Conservation (phyloP, 345 rosid species). For the Viola odorata region DNA sequence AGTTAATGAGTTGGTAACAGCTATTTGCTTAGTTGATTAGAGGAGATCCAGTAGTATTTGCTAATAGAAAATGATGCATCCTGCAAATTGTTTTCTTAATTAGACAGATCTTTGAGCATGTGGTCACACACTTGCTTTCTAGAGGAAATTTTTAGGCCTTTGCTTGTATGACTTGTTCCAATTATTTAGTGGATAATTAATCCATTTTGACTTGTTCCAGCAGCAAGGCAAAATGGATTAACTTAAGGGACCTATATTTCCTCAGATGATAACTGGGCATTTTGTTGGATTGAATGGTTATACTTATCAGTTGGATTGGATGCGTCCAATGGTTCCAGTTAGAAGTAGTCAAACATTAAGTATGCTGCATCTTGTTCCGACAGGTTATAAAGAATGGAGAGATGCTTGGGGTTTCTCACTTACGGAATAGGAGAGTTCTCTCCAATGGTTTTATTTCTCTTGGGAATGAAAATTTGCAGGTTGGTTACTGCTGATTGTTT, state of each 20-base stretch:
- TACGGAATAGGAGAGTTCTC: conserved; percentile 88
- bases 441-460: conserved; percentile 90
- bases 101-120: too few relatives aligned
- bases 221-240: too few relatives aligned
- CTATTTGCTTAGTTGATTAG: not conserved
- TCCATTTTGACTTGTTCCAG: too few relatives aligned
- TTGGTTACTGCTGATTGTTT: conserved; percentile 28
- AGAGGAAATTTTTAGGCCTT: too few relatives aligned
- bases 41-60: too few relatives aligned
- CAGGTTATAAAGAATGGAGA: conserved; percentile 99
- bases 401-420: conserved; percentile 99
- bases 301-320: too few relatives aligned
- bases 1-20: not conserved
- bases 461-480: conserved; percentile 96
- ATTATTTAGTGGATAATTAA: too few relatives aligned
- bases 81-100: not conserved
- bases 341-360: not conserved
- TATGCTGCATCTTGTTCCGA: conserved; percentile 10
- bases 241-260: too few relatives aligned
- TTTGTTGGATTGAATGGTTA: too few relatives aligned
- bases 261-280: too few relatives aligned
- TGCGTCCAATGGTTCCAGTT: not conserved
- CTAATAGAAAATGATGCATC: not conserved
- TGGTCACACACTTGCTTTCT: too few relatives aligned
- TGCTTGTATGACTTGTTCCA: too few relatives aligned